These are phyloP conservation scores for Didymella exigua DNA, from an alignment of 2,329 filamentous ascomycete genomes.

Conservation along the genomic window DNA sequence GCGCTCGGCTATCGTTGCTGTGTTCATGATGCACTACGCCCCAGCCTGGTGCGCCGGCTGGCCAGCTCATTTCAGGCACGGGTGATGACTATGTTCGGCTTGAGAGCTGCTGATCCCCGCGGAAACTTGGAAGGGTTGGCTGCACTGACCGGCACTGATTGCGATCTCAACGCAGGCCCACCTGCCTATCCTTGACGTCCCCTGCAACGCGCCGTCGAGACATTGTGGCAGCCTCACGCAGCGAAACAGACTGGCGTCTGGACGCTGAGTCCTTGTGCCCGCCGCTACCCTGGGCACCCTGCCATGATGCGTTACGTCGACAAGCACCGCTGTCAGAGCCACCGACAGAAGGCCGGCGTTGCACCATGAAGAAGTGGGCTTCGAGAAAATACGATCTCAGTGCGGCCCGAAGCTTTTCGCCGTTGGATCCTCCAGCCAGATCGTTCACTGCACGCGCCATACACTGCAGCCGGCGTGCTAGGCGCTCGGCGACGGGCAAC, in stretches of 20 bases:
- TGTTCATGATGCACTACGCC: conserved; percentile 13
- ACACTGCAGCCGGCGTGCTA: conserved; percentile 36
- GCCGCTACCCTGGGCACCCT: conserved; percentile 8
- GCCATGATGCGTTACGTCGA: conserved; percentile 31
- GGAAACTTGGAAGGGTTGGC: conserved; percentile 27
- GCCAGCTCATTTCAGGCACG: conserved; percentile 39
- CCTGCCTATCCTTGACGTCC: conserved; percentile 10
- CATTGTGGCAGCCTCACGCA: conserved; percentile 41
- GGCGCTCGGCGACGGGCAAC: conserved; percentile 28
- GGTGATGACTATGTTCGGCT: conserved; percentile 27
- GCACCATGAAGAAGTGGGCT: conserved; percentile 40
- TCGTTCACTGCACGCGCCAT: conserved; percentile 32
- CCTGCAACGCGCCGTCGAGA: conserved; percentile 23
- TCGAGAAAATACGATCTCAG: conserved; percentile 48
- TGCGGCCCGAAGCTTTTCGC: conserved; percentile 48
- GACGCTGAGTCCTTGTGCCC: conserved; percentile 7
- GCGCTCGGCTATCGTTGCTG: conserved; percentile 22
- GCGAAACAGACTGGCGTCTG: conserved; percentile 20
- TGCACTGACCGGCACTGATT: conserved; percentile 10
- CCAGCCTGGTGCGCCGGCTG: conserved; percentile 11
- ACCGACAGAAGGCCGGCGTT: conserved; percentile 33
- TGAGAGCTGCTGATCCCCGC: conserved; percentile 36
- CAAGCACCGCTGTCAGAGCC: conserved; percentile 40
- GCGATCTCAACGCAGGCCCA: conserved; percentile 15
- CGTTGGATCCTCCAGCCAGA: conserved; percentile 45